A percentile compares a stretch with the other conserved stretches of the same genome.
Evolutionary conservation across 2,329 filamentous ascomycete genomes (phyloP).

Genomic region (Teratosphaeria destructans): DNA sequence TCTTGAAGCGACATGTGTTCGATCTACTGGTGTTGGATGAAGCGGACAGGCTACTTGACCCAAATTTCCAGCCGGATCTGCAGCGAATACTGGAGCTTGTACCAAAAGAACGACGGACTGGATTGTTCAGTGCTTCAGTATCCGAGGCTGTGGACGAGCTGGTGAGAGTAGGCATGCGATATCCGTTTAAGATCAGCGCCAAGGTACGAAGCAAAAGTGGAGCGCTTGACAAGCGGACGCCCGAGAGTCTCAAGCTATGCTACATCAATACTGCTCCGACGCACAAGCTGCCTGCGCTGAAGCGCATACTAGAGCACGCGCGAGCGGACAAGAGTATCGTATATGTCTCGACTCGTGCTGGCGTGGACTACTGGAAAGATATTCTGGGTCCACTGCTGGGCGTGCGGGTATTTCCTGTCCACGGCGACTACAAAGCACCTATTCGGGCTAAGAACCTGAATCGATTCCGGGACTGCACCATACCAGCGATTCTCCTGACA

Average conservation of each 20-base stretch:
- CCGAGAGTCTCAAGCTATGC: conserved; percentile 84
- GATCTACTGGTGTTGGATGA: conserved; percentile 90
- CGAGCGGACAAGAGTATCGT: conserved; percentile 74
- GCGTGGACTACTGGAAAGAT: conserved; percentile 87
- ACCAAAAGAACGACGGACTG: conserved; percentile 87
- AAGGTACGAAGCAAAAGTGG: conserved; percentile 71
- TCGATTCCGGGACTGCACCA: conserved; percentile 63
- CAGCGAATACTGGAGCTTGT: conserved; percentile 74
- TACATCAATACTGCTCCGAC: conserved; percentile 67
- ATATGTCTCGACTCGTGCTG: conserved; percentile 87
- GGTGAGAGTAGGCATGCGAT: conserved; percentile 80
- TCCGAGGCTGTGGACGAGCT: conserved; percentile 90
- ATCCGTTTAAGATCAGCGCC: conserved; percentile 89
- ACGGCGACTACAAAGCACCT: conserved; percentile 83
- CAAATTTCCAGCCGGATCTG: conserved; percentile 87
- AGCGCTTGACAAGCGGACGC: conserved; percentile 74
- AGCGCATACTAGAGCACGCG: conserved; percentile 53
- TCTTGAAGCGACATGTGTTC: conserved; percentile 42
- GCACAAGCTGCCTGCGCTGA: conserved; percentile 68
- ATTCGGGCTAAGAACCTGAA: conserved; percentile 81
- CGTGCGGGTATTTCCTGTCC: conserved; percentile 67
- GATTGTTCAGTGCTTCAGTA: conserved; percentile 90
- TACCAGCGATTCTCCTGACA: conserved; percentile 73
- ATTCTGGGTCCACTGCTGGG: conserved; percentile 62
- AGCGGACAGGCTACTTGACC: conserved; percentile 81